phyloP scores from a whole-genome alignment of 805 yeast species.

The Cyberlindnera veronae region DNA sequence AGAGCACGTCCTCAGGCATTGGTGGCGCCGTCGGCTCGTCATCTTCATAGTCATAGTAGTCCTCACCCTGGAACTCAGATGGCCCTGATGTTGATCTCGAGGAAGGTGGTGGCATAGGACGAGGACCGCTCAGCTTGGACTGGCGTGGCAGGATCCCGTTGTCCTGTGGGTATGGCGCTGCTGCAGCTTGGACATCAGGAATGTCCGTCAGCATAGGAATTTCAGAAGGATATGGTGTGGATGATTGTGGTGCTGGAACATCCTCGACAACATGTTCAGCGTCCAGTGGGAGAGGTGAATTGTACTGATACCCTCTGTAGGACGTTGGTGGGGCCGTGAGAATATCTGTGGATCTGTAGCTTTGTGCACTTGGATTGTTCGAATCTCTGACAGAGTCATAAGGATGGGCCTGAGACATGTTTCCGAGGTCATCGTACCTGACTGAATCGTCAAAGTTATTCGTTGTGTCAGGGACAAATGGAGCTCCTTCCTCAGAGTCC shows the following conservation, averaged over 20 bases:
- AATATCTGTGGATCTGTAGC: slow-evolving; percentile 14
- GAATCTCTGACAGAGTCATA: slow-evolving; percentile 23
- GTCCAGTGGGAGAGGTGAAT: slow-evolving; percentile 1
- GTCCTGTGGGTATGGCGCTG: slow-evolving; percentile 23
- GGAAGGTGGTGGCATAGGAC: slow-evolving; percentile 27
- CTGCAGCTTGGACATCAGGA: slow-evolving; percentile 4
- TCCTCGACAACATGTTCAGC: not conserved
- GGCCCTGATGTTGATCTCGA: slow-evolving; percentile 10
- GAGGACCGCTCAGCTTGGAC: slow-evolving; percentile 24
- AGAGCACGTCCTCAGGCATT: slow-evolving; percentile 1
- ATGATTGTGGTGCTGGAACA: slow-evolving; percentile 3
- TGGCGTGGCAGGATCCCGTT: slow-evolving; percentile 4
- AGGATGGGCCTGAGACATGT: slow-evolving; percentile 16
- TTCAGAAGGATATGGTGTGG: slow-evolving; percentile 1
- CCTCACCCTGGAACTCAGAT: slow-evolving; percentile 4
- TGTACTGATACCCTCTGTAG: slow-evolving; percentile 22
- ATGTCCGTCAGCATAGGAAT: slow-evolving; percentile 10
- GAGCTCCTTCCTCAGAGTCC: slow-evolving; percentile 19
- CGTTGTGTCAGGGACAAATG: slow-evolving; percentile 17
- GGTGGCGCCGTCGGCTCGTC: slow-evolving; percentile 16
- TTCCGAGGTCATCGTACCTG: slow-evolving; percentile 18
- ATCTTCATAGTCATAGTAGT: not conserved
- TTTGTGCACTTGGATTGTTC: slow-evolving; percentile 9
- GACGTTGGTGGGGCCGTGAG: slow-evolving; percentile 21
- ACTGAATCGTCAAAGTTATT: slow-evolving; percentile 14